Base-by-base conservation (phyloP, 2,329 filamentous ascomycete genomes). In the Monosporascus sp. region DNA sequence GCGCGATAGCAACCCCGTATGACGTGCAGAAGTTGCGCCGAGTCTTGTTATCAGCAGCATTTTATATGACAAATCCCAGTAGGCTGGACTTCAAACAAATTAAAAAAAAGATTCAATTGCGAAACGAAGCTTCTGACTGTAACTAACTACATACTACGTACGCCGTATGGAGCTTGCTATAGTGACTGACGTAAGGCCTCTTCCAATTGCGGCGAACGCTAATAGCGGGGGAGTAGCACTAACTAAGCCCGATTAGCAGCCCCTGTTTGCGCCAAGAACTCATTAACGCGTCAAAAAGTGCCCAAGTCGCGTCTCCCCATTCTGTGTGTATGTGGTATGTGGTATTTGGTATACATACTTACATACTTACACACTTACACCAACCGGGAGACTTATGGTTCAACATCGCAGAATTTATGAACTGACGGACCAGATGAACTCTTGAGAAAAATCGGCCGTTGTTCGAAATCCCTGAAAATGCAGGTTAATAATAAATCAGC, bases 11-110 rank as follows among this genome's bases (percentile, higher is more conserved):
- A 62, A 52, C 14, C 48, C 49, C 52, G 48, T 58, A 54, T 49
- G 65, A 54, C 50, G 65, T 48, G 61, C 51, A 49, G 65, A 55
- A 45, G 58, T 37, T 53, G 63, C 54, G 35, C 68, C 64, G 11
- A 65, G 56, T 45, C 63, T 58, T 53, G 65, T 59, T 49, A 65
- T 53, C 48, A 71, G 59, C 71, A 74, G 74, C 43, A 46, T 46
- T 6, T 11, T n/a, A 7, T 26, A 46, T 6, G 24, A 26, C 9
- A 14, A 14, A 35, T 14, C 14, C 31, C 9, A 35, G 11, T 35
- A 11, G 31, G 11, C 11, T 14, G 4, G 9, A 31, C 3, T 31
- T 5, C 9, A 9, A 31, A 27, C 8, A 27, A 31, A 3, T 5
- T 11, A 3, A 31, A 31, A 31, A 14, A 14, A 2, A 1, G 2